A percentile compares a stretch with the other conserved stretches of the same genome.
Conservation (phyloP, 257 asterid species). For the Solanum piurae region DNA sequence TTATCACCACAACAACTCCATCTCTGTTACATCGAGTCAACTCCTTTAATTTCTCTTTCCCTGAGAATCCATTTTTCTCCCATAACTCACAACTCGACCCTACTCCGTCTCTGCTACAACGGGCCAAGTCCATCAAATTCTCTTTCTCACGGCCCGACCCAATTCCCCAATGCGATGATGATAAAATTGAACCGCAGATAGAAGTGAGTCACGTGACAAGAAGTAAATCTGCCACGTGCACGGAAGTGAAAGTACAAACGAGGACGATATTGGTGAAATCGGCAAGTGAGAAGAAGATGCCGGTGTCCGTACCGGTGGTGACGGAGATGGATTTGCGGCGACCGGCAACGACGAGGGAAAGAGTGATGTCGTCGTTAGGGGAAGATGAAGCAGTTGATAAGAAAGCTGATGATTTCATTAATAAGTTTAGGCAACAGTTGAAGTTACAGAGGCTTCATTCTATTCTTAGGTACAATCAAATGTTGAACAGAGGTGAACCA, state of each 20-base stretch:
- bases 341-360: conserved; percentile 33
- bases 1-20: not conserved
- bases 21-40: conserved; percentile 14
- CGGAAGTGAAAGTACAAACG: not conserved
- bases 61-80: not conserved
- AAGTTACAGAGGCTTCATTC: conserved; percentile 58
- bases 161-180: not conserved
- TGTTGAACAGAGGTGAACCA: conserved; percentile 16
- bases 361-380: not conserved
- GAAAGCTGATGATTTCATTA: conserved; percentile 59
- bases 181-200: not conserved
- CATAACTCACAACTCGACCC: not conserved
- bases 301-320: not conserved
- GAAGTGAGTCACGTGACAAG: conserved; percentile 4
- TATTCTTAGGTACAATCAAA: conserved; percentile 34
- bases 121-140: conserved; percentile 19
- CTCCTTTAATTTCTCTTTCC: conserved; percentile 15
- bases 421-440: conserved; percentile 52
- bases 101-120: conserved; percentile 15
- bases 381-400: conserved; percentile 49
- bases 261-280: conserved; percentile 28
- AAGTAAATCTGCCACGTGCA: not conserved
- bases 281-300: conserved; percentile 31
- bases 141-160: not conserved
- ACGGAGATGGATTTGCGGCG: conserved; percentile 6